Evolutionary conservation across 2,329 filamentous ascomycete genomes (phyloP).

Genomic region (Orbilia brochopaga): DNA sequence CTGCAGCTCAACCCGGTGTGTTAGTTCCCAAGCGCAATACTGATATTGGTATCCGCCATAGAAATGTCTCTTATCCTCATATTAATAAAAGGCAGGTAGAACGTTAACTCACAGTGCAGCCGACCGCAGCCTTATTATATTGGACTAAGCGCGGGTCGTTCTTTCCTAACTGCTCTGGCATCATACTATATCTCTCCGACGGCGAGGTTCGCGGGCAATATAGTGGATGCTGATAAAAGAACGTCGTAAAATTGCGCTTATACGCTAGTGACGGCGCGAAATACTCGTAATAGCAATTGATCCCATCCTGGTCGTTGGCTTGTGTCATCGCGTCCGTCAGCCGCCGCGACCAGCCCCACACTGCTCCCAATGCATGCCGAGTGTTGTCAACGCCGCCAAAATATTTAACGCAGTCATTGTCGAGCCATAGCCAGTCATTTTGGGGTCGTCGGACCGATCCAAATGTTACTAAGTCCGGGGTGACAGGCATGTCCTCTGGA

Average conservation of each 20-base stretch:
- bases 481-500: constrained; percentile 16
- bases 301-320: constrained; percentile 10
- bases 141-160: constrained; percentile 15
- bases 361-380: constrained; percentile 11
- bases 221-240: constrained; percentile 24
- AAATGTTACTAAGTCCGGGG: constrained; percentile 25
- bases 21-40: no score
- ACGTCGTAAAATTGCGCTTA: constrained; percentile 12
- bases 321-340: constrained; percentile 7
- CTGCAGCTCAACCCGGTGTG: background rate
- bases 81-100: background rate
- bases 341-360: constrained; percentile 19
- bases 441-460: constrained; percentile 13
- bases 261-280: constrained; percentile 9
- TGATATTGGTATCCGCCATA: background rate
- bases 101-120: constrained; percentile 22
- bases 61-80: background rate
- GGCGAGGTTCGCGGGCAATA: constrained; percentile 11
- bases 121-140: constrained; percentile 18
- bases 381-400: constrained; percentile 11
- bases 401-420: constrained; percentile 11
- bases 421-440: constrained; percentile 20
- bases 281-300: constrained; percentile 26
- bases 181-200: constrained; percentile 9
- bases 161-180: constrained; percentile 5